Conservation (phyloP, 2,329 filamentous ascomycete genomes). For the Stachybotrys chartarum region DNA sequence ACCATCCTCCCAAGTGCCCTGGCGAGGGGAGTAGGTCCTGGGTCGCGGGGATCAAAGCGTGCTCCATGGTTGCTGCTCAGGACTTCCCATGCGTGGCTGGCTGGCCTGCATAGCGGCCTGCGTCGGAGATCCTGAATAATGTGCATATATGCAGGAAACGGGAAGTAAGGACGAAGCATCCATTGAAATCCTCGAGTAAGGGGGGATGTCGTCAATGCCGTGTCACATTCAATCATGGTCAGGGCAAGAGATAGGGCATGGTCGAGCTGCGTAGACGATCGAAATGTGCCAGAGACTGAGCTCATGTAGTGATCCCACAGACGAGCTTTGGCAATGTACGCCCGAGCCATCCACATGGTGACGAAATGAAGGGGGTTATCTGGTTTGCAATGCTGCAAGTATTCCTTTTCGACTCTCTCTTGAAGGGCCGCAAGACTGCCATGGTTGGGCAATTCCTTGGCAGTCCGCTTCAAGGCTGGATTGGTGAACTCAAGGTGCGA, state of each 20-base stretch:
- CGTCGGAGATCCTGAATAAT: slow-evolving; percentile 25
- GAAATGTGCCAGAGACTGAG: slow-evolving; percentile 8
- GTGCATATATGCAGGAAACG: slow-evolving; percentile 31
- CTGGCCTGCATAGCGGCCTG: slow-evolving; percentile 11
- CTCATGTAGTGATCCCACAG: slow-evolving; percentile 41
- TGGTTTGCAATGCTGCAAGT: slow-evolving; percentile 32
- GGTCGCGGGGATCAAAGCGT: neutral
- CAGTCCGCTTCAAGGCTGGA: slow-evolving; percentile 20
- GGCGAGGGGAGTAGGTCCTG: neutral
- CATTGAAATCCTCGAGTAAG: slow-evolving; percentile 26
- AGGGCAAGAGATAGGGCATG: slow-evolving; percentile 21
- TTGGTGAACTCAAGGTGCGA: slow-evolving; percentile 28
- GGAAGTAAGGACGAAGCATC: slow-evolving; percentile 29
- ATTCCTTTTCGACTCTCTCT: slow-evolving; percentile 34
- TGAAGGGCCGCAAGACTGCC: slow-evolving; percentile 27
- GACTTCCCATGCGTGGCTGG: slow-evolving; percentile 21
- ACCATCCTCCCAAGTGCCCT: neutral
- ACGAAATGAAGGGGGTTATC: slow-evolving; percentile 33
- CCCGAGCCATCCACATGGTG: slow-evolving; percentile 29
- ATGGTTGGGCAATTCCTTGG: slow-evolving; percentile 11
- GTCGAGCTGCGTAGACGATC: slow-evolving; percentile 18
- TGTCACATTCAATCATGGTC: slow-evolving; percentile 28
- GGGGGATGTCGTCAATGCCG: slow-evolving; percentile 19
- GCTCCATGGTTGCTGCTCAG: slow-evolving; percentile 23
- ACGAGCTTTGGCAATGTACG: slow-evolving; percentile 36